A percentile compares a stretch with the other conserved stretches of the same genome.
These are phyloP conservation scores for Dictyostelium intermedium DNA, from an alignment of 78 protist genomes.

Conservation along the genomic window DNA sequence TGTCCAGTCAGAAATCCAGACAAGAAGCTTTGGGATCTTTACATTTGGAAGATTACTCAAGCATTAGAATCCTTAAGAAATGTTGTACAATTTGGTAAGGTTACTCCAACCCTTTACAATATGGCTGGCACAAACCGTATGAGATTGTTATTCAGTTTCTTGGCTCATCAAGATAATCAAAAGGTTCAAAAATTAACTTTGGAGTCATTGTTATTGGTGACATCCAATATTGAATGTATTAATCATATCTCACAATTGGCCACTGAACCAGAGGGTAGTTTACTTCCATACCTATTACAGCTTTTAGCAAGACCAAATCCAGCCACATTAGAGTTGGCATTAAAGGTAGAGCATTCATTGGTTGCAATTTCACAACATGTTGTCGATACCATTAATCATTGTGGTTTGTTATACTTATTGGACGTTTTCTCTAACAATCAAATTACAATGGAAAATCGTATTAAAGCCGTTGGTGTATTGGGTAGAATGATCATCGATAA, in stretches of 20 bases:
- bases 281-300: constrained; percentile 31
- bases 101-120: constrained; percentile 9
- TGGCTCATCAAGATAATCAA: neutral
- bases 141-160: constrained; percentile 28
- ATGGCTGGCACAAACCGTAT: neutral
- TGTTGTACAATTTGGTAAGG: constrained; percentile 44
- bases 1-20: constrained; percentile 27
- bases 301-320: constrained; percentile 14
- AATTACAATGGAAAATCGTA: constrained; percentile 20
- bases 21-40: constrained; percentile 6
- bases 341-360: constrained; percentile 17
- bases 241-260: constrained; percentile 37
- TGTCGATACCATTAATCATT: constrained; percentile 9
- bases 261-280: neutral
- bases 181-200: neutral
- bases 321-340: neutral
- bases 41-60: neutral
- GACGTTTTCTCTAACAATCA: constrained; percentile 45
- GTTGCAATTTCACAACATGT: constrained; percentile 55
- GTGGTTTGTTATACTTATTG: constrained; percentile 76
- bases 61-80: constrained; percentile 43
- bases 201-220: constrained; percentile 18
- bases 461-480: constrained; percentile 12
- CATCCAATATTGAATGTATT: constrained; percentile 77
- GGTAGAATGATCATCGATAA: constrained; percentile 75